A percentile compares a stretch with the other conserved stretches of the same genome.
phyloP scores from a whole-genome alignment of 768 basidiomycete genomes.

The Leccinum variicolor region DNA sequence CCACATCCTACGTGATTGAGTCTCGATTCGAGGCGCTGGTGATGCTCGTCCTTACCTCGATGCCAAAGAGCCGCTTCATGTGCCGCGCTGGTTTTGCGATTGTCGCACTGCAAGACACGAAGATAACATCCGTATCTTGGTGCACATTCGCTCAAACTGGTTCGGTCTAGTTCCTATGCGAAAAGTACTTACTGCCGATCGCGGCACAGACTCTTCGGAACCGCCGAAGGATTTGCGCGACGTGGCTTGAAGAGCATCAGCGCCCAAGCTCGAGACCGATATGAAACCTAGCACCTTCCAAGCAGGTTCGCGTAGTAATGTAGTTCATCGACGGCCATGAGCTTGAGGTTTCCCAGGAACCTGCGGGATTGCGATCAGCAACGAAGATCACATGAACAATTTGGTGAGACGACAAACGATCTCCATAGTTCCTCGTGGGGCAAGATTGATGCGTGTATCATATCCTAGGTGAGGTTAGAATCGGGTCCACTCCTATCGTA shows the following conservation, averaged over 20 bases:
- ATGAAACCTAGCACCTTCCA: slow-evolving; percentile 54
- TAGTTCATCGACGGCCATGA: slow-evolving; percentile 81
- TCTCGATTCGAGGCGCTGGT: not conserved
- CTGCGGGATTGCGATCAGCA: slow-evolving; percentile 33
- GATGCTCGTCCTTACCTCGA: slow-evolving; percentile 35
- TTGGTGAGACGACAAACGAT: slow-evolving; percentile 37
- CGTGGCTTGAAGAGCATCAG: slow-evolving; percentile 50
- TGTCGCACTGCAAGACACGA: slow-evolving; percentile 88
- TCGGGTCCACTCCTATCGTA: not conserved
- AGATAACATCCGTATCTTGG: slow-evolving; percentile 52
- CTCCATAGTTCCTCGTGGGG: slow-evolving; percentile 86
- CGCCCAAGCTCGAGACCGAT: not conserved
- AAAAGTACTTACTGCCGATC: slow-evolving; percentile 60
- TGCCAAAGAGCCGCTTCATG: slow-evolving; percentile 74
- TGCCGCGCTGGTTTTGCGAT: slow-evolving; percentile 72
- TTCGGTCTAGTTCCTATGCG: not conserved
- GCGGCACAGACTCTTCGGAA: slow-evolving; percentile 73
- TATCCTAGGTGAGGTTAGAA: slow-evolving; percentile 51
- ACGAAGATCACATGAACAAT: not conserved
- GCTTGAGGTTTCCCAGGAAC: slow-evolving; percentile 71
- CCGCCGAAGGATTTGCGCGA: slow-evolving; percentile 74
- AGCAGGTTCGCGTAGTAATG: slow-evolving; percentile 83
- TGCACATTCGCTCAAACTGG: not conserved
- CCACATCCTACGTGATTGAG: slow-evolving; percentile 42
- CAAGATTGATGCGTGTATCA: slow-evolving; percentile 79